Conservation (phyloP, 1,284 basidiomycete species). For the Nidula niveotomentosa region DNA sequence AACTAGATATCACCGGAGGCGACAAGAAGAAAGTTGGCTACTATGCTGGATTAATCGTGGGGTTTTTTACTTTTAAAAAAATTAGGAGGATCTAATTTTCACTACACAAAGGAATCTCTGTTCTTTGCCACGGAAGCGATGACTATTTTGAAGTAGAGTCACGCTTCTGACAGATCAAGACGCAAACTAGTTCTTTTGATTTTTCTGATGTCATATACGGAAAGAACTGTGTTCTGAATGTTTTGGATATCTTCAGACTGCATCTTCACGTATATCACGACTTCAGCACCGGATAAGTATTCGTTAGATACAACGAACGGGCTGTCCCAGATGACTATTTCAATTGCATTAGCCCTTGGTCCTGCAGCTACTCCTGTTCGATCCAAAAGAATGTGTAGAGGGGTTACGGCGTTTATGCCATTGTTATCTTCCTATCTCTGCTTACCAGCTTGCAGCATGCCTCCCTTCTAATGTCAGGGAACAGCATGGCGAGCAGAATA, state of each 20-base stretch:
- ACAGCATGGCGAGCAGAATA: neutral
- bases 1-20: too few relatives aligned
- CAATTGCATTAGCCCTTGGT: slow-evolving; percentile 51
- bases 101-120: too few relatives aligned
- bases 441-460: slow-evolving; percentile 21
- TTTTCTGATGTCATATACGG: slow-evolving; percentile 22
- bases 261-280: slow-evolving; percentile 49
- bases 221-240: neutral
- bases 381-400: slow-evolving; percentile 39
- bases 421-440: slow-evolving; percentile 25
- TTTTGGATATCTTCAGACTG: slow-evolving; percentile 25
- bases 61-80: too few relatives aligned
- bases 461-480: slow-evolving; percentile 20
- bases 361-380: slow-evolving; percentile 51
- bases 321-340: slow-evolving; percentile 51
- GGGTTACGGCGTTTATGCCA: slow-evolving; percentile 42
- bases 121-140: too few relatives aligned
- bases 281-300: slow-evolving; percentile 41
- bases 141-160: slow-evolving; percentile 59
- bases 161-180: slow-evolving; percentile 57
- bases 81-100: too few relatives aligned
- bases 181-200: slow-evolving; percentile 59
- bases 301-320: slow-evolving; percentile 62
- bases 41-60: too few relatives aligned
- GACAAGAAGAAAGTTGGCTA: too few relatives aligned